Conservation (phyloP, 1,284 basidiomycete genomes). For the Trichosporon asahii region DNA sequence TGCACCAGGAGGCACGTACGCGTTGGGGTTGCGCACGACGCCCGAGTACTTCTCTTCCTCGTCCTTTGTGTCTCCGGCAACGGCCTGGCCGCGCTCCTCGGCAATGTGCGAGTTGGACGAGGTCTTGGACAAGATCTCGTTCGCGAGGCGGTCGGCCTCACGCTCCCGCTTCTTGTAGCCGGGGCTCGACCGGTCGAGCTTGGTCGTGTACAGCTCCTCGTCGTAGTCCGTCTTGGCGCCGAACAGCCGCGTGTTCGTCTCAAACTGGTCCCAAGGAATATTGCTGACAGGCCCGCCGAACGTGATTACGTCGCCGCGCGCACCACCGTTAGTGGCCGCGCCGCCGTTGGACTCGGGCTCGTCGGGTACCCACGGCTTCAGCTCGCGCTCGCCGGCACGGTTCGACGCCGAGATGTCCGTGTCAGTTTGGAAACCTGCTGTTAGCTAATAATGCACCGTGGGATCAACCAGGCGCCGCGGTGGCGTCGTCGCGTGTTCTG, state of each 20-base stretch:
- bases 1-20: slow-evolving; percentile 89
- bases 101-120: slow-evolving; percentile 79
- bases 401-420: slow-evolving; percentile 67
- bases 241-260: slow-evolving; percentile 86
- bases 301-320: slow-evolving; percentile 39
- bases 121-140: slow-evolving; percentile 73
- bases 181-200: slow-evolving; percentile 75
- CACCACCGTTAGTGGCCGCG: slow-evolving; percentile 27
- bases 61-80: slow-evolving; percentile 65
- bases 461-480: slow-evolving; percentile 4
- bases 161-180: slow-evolving; percentile 80
- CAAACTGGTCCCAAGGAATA: slow-evolving; percentile 88
- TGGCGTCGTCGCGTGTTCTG: slow-evolving; percentile 22
- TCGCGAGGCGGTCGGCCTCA: slow-evolving; percentile 81
- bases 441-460: background rate
- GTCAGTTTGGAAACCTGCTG: slow-evolving; percentile 78
- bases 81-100: slow-evolving; percentile 75
- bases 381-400: slow-evolving; percentile 63
- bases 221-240: slow-evolving; percentile 89
- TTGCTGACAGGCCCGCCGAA: slow-evolving; percentile 39
- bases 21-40: slow-evolving; percentile 79
- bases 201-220: slow-evolving; percentile 93
- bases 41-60: slow-evolving; percentile 99
- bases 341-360: slow-evolving; percentile 31
- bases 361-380: slow-evolving; percentile 71